These are phyloP conservation scores for Clathrospora elynae DNA, from an alignment of 2,329 filamentous ascomycete species.

Conservation along the genomic window DNA sequence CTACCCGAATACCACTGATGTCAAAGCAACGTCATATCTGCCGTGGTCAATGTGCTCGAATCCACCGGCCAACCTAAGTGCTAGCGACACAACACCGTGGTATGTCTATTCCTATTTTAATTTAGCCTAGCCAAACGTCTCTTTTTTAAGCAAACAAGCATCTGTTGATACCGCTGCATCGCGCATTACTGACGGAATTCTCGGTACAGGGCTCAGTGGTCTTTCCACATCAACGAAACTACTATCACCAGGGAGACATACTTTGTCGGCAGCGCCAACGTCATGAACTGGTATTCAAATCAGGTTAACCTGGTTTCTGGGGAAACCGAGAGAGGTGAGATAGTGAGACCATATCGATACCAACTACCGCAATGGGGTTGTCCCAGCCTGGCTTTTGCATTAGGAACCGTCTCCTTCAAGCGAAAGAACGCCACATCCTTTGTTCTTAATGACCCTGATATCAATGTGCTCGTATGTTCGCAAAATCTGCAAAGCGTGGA, in stretches of 20 bases:
- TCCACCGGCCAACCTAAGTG: slow-evolving; percentile 1
- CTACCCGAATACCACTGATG: neutral
- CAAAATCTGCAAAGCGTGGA: neutral
- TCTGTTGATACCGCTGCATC: no score
- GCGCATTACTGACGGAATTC: no score
- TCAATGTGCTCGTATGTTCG: slow-evolving; percentile 1
- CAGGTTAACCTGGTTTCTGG: neutral
- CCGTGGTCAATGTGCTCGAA: slow-evolving; percentile 5
- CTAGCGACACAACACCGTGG: neutral
- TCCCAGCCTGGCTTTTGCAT: slow-evolving; percentile 2
- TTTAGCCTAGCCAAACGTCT: neutral
- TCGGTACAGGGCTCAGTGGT: neutral
- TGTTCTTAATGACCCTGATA: neutral
- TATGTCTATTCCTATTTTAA: neutral
- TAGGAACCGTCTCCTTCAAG: neutral
- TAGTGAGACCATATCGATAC: no score
- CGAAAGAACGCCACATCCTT: neutral
- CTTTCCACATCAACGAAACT: neutral
- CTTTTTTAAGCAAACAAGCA: neutral
- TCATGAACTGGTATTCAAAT: slow-evolving; percentile 1
- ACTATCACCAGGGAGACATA: neutral
- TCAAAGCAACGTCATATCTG: neutral
- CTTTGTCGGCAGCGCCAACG: neutral
- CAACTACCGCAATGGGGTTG: slow-evolving; percentile 5
- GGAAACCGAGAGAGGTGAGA: neutral